Percentiles rank a stretch among this genome's conserved stretches.
phyloP scores from a whole-genome alignment of 805 yeast species.

The Spathaspora sp. region DNA sequence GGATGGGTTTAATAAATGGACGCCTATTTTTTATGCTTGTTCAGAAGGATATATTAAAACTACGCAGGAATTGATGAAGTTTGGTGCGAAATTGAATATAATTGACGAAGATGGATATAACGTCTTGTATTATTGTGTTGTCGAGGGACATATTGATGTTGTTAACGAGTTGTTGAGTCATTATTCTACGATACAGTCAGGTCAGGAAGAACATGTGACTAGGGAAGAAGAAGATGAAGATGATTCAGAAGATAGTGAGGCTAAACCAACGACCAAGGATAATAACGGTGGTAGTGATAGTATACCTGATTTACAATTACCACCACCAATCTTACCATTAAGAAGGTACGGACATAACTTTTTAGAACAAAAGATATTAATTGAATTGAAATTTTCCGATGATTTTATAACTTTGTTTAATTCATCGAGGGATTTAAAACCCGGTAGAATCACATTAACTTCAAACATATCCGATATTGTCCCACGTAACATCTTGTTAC shows the following conservation, averaged over 20 bases:
- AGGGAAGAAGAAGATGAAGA: constrained; percentile 10
- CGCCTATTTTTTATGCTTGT: constrained; percentile 88
- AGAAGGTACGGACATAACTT: constrained; percentile 95
- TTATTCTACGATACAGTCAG: constrained; percentile 7
- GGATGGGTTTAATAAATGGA: constrained; percentile 90
- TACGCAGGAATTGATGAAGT: constrained; percentile 64
- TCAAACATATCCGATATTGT: constrained; percentile 76
- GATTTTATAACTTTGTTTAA: constrained; percentile 47
- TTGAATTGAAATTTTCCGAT: constrained; percentile 60
- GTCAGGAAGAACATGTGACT: background rate
- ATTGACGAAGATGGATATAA: constrained; percentile 77
- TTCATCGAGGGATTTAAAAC: constrained; percentile 43
- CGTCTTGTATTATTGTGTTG: constrained; percentile 85
- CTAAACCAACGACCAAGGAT: constrained; percentile 11
- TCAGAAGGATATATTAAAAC: constrained; percentile 75
- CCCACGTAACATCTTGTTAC: constrained; percentile 81
- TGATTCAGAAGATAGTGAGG: constrained; percentile 39
- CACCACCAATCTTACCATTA: constrained; percentile 94
- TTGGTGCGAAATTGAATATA: constrained; percentile 65
- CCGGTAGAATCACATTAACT: constrained; percentile 81
- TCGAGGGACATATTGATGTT: constrained; percentile 90
- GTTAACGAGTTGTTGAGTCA: constrained; percentile 60
- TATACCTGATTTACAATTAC: constrained; percentile 87
- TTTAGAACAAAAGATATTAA: constrained; percentile 81
- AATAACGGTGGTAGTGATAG: constrained; percentile 46